A percentile compares a stretch with the other conserved stretches of the same genome.
Evolutionary conservation across 2,329 filamentous ascomycete genomes (phyloP).

Genomic region (Hymenotorrendiella dingleyae): DNA sequence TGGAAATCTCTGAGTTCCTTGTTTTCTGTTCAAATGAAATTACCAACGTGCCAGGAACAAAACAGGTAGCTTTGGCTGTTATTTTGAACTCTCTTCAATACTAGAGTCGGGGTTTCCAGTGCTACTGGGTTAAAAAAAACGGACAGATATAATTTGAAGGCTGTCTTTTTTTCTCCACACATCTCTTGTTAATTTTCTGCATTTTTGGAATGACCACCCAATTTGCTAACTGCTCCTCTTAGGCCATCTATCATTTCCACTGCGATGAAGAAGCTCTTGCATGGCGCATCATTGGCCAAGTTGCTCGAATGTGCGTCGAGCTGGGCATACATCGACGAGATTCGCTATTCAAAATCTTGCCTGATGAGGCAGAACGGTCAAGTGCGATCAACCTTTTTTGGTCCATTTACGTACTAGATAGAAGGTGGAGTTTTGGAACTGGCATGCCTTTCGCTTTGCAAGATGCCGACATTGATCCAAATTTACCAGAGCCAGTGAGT

Average conservation of each 20-base stretch:
- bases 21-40: too few relatives aligned
- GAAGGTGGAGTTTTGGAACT: constrained; percentile 84
- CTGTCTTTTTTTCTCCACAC: too few relatives aligned
- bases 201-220: too few relatives aligned
- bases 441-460: constrained; percentile 81
- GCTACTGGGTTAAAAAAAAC: too few relatives aligned
- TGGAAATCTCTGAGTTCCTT: too few relatives aligned
- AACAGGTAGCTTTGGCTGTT: too few relatives aligned
- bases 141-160: too few relatives aligned
- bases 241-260: constrained; percentile 77
- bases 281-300: constrained; percentile 81
- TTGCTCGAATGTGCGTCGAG: constrained; percentile 72
- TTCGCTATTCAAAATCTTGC: constrained; percentile 61
- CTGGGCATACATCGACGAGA: constrained; percentile 77
- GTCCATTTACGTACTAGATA: constrained; percentile 79
- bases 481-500: constrained; percentile 71
- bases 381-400: constrained; percentile 72
- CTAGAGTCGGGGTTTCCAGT: too few relatives aligned
- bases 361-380: constrained; percentile 61
- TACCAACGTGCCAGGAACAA: too few relatives aligned
- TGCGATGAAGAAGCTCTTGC: constrained; percentile 79
- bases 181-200: too few relatives aligned
- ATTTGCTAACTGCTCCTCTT: constrained; percentile 33
- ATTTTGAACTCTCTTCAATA: too few relatives aligned
- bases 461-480: constrained; percentile 78